phyloP scores from a whole-genome alignment of 2,329 filamentous ascomycete genomes.

The Ophiocordyceps robertsii region DNA sequence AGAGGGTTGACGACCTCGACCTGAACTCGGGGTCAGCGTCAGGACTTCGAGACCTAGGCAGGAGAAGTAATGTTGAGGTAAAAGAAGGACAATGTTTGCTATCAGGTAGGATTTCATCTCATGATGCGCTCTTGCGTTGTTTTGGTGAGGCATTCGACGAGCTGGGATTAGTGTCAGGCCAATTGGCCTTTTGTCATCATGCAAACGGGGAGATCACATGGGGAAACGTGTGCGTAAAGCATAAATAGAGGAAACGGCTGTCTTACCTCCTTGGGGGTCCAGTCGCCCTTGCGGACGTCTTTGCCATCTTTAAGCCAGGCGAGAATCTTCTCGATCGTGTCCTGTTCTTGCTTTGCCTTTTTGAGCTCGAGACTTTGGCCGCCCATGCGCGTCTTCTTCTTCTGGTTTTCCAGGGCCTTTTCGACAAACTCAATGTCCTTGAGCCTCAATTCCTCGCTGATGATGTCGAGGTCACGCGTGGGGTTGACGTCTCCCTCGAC shows the following conservation, averaged over 20 bases:
- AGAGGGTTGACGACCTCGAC: constrained; percentile 96
- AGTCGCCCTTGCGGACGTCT: constrained; percentile 82
- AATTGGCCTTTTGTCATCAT: constrained; percentile 98
- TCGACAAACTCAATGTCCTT: constrained; percentile 99
- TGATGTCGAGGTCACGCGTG: constrained; percentile 85
- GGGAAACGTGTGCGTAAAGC: neutral
- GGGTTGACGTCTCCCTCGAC: constrained; percentile 98
- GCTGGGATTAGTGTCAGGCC: constrained; percentile 98
- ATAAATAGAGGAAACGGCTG: constrained; percentile 7
- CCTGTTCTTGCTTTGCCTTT: constrained; percentile 90
- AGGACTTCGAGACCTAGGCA: neutral
- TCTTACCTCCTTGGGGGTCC: constrained; percentile 90
- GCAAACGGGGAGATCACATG: constrained; percentile 19
- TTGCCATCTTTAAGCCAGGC: constrained; percentile 76
- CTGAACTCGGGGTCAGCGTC: constrained; percentile 33
- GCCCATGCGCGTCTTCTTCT: constrained; percentile 89
- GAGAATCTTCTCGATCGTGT: constrained; percentile 82
- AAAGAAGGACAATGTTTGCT: constrained; percentile 7
- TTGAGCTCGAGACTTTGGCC: constrained; percentile 96
- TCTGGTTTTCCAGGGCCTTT: constrained; percentile 81
- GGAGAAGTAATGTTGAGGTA: constrained; percentile 1
- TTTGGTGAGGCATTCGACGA: constrained; percentile 83
- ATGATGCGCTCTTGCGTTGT: constrained; percentile 65
- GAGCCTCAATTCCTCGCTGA: constrained; percentile 87
- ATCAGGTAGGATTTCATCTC: constrained; percentile 78